Conservation (phyloP, 1,284 basidiomycete genomes). For the Ceratobasidium theobromae region DNA sequence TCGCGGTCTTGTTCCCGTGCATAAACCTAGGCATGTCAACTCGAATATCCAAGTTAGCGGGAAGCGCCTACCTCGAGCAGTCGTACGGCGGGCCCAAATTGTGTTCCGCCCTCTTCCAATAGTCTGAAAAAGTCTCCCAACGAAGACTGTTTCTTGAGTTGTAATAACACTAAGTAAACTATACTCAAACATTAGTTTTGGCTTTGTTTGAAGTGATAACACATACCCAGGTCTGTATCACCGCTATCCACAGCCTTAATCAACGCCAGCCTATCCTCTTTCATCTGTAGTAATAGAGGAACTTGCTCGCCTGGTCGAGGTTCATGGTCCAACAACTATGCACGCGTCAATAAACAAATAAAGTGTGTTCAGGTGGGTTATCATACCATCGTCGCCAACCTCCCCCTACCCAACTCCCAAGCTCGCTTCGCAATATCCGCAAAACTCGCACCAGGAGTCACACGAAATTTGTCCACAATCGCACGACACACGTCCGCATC, state of each 20-base stretch:
- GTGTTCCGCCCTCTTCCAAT: slow-evolving; percentile 83
- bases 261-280: slow-evolving; percentile 87
- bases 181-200: not conserved
- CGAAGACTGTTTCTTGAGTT: slow-evolving; percentile 78
- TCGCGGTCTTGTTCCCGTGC: slow-evolving; percentile 87
- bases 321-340: slow-evolving; percentile 89
- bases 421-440: slow-evolving; percentile 93
- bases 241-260: slow-evolving; percentile 92
- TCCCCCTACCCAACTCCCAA: slow-evolving; percentile 85
- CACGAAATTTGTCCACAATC: slow-evolving; percentile 87
- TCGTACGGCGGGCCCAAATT: slow-evolving; percentile 61
- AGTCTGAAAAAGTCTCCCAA: slow-evolving; percentile 94
- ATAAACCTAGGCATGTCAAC: slow-evolving; percentile 82
- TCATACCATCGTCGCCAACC: slow-evolving; percentile 83
- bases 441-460: slow-evolving; percentile 72
- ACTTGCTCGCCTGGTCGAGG: slow-evolving; percentile 89
- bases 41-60: not conserved
- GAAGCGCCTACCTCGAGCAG: slow-evolving; percentile 1
- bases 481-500: slow-evolving; percentile 78
- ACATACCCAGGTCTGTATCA: slow-evolving; percentile 88
- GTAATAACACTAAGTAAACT: slow-evolving; percentile 91
- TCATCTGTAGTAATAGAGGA: slow-evolving; percentile 89
- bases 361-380: not conserved
- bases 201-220: slow-evolving; percentile 33
- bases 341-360: not conserved